phyloP scores from a whole-genome alignment of 805 yeast genomes.

The Ogataea siamensis region DNA sequence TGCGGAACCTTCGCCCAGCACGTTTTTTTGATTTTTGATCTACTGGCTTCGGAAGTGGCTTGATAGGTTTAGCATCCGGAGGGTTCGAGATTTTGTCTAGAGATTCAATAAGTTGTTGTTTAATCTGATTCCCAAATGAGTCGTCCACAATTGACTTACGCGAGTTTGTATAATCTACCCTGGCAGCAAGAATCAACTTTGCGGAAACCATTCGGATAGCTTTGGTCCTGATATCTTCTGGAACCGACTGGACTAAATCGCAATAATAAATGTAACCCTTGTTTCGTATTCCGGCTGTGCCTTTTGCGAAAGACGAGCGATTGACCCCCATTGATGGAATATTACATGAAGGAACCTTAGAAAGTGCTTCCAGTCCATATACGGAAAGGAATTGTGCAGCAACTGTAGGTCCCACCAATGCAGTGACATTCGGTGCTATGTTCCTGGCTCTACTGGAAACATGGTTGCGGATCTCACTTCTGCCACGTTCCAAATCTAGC shows the following conservation, averaged over 20 bases:
- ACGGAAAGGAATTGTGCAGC: constrained; percentile 71
- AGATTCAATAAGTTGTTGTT: constrained; percentile 56
- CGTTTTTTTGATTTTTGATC: constrained; percentile 78
- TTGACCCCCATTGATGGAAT: constrained; percentile 72
- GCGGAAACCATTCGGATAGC: constrained; percentile 79
- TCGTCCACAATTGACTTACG: constrained; percentile 34
- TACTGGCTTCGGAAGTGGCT: constrained; percentile 70
- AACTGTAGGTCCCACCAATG: constrained; percentile 66
- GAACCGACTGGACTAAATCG: constrained; percentile 56
- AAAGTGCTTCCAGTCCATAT: constrained; percentile 67
- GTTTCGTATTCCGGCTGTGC: constrained; percentile 50
- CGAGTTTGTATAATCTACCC: constrained; percentile 58
- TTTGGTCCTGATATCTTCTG: constrained; percentile 58
- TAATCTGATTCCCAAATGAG: constrained; percentile 55
- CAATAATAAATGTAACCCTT: constrained; percentile 68
- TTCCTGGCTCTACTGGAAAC: constrained; percentile 54
- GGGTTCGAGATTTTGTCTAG: constrained; percentile 74
- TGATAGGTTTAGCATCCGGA: constrained; percentile 65
- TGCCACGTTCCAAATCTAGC: constrained; percentile 42
- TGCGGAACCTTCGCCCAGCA: constrained; percentile 80
- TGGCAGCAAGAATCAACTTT: constrained; percentile 75
- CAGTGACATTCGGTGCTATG: constrained; percentile 79
- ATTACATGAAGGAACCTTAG: constrained; percentile 79
- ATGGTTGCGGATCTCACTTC: constrained; percentile 45
- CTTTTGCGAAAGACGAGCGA: constrained; percentile 39